Evolutionary conservation across 2,329 filamentous ascomycete genomes (phyloP).

Genomic region (Biscogniauxia mediterranea): DNA sequence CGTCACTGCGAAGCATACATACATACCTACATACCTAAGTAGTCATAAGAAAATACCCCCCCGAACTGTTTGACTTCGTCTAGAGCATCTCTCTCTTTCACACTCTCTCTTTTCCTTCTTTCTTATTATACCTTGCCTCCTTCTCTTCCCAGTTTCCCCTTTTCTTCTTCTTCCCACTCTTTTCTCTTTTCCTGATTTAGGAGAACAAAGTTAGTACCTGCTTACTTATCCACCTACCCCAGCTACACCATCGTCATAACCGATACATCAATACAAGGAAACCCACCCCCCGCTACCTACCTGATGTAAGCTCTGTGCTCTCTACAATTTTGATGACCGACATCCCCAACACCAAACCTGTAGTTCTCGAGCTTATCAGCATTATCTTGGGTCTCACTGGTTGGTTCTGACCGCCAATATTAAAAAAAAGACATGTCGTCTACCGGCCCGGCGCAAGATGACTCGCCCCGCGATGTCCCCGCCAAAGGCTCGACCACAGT

Average conservation of each 20-base stretch:
- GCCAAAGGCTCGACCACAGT: slow-evolving; percentile 4
- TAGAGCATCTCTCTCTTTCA: slow-evolving; percentile 1
- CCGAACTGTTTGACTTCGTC: neutral
- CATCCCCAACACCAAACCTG: neutral
- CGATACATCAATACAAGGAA: neutral
- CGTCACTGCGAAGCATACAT: neutral
- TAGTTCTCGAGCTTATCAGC: neutral
- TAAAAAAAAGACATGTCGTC: slow-evolving; percentile 22
- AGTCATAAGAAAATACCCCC: neutral
- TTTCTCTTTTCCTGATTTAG: neutral
- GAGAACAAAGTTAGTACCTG: neutral
- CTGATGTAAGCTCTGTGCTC: neutral
- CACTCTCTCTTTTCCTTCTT: slow-evolving; percentile 2
- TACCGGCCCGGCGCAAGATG: slow-evolving; percentile 22
- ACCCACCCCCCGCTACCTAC: neutral
- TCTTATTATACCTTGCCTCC: slow-evolving; percentile 4
- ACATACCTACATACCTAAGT: no score
- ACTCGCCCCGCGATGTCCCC: slow-evolving; percentile 19
- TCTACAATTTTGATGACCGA: neutral
- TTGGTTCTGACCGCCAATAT: neutral
- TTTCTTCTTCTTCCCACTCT: neutral
- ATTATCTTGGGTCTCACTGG: neutral
- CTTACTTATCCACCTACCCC: neutral
- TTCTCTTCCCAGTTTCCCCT: slow-evolving; percentile 2
- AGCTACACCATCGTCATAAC: slow-evolving; percentile 1